Conservation (phyloP, 345 rosid species). For the Rhodomyrtus tomentosa region DNA sequence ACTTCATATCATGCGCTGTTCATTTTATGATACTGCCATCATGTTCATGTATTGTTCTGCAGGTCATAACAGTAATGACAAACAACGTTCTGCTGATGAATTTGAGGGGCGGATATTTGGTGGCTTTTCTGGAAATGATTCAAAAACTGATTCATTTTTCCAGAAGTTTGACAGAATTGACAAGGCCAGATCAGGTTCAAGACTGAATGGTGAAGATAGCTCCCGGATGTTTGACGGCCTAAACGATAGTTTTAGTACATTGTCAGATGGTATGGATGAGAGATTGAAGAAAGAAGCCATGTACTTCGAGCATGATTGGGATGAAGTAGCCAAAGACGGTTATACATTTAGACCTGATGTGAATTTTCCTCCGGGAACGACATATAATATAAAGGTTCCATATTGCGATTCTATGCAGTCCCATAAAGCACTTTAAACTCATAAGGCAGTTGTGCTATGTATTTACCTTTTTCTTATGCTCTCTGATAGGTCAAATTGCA, state of each 20-base stretch:
- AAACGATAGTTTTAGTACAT: slow-evolving; percentile 13
- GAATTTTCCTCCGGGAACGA: background rate
- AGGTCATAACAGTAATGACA: background rate
- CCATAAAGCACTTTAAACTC: background rate
- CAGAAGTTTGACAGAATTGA: slow-evolving; percentile 22
- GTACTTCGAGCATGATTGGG: slow-evolving; percentile 12
- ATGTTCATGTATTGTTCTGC: background rate
- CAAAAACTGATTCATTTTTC: slow-evolving; percentile 8
- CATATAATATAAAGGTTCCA: slow-evolving; percentile 18
- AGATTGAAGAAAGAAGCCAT: slow-evolving; percentile 14
- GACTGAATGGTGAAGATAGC: background rate
- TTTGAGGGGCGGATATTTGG: slow-evolving; percentile 22
- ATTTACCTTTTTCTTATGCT: background rate
- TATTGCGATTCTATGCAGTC: background rate
- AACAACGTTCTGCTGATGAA: slow-evolving; percentile 5
- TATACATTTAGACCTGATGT: slow-evolving; percentile 19
- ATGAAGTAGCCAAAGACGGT: background rate
- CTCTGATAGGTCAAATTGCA: background rate
- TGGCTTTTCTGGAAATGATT: slow-evolving; percentile 2
- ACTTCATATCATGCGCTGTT: background rate
- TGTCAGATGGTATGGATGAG: slow-evolving; percentile 25
- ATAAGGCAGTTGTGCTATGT: background rate
- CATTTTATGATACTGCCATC: background rate
- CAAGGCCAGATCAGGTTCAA: slow-evolving; percentile 1
- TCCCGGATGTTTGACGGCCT: background rate